Evolutionary conservation across 2,329 filamentous ascomycete genomes (phyloP), one percentile per base, ranked within the genome.

Genomic region (Fusarium sp.): DNA sequence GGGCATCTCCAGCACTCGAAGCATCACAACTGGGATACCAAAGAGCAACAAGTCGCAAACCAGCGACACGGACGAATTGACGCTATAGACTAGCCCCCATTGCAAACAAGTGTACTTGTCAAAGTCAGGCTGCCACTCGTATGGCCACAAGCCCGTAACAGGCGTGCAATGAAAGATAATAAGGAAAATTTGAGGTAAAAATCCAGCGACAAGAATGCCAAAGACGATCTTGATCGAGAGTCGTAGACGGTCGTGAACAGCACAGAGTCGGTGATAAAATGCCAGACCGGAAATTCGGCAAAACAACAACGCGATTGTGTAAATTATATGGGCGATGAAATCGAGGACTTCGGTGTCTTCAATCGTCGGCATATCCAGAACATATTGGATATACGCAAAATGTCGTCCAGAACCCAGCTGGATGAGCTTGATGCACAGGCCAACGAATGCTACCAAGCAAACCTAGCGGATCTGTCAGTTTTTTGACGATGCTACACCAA

Each of bases 261-360:
- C 78, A 66, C 83, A 83, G 6, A 88, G 78, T 6, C 85, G 83
- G 54, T 81, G 79, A 74, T 87, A 88, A 60, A 88, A 86, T 0
- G 85, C 85, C 7, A 88, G 78, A 65, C 86, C 86, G 1, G 86
- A 87, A 2, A 87, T 74, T 15, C 86, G 84, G 63, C 86, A 86
- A 14, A 85, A 71, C 30, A 87, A 79, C 4, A 88, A 79, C 4
- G 86, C 81, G 1, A 82, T 83, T 3, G 85, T 86, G 73, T 88
- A 88, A 63, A 88, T 73, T 26, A 88, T 81, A 73, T 88, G 86
- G 18, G 85, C 84, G 38, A 77, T 75, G 52, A 86, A 87, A 71
- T 88, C 86, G 62, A 85, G 77, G 1, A 85, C 73, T 70, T 88
- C 83, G 1, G 83, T 85, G 13, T 77, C 18, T 38, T 83, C 78